Percentiles rank a stretch among this genome's conserved stretches.
phyloP scores from a whole-genome alignment of 164 flowering plant species.

The Stephania japonica region DNA sequence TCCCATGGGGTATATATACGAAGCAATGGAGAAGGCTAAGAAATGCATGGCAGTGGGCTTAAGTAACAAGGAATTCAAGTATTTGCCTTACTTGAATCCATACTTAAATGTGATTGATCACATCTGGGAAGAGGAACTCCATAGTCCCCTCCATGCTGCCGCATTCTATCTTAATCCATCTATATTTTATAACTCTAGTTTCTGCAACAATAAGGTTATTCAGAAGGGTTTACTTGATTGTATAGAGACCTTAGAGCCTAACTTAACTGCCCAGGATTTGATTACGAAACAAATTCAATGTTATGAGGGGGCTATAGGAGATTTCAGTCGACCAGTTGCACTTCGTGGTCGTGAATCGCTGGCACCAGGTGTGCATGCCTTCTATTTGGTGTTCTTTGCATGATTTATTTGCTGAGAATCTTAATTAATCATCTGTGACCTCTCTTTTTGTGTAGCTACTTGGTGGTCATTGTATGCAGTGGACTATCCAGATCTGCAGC shows the following conservation, averaged over 20 bases:
- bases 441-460: slow-evolving; percentile 26
- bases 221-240: slow-evolving; percentile 42
- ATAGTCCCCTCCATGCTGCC: slow-evolving; percentile 43
- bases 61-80: slow-evolving; percentile 25
- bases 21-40: slow-evolving; percentile 43
- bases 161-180: slow-evolving; percentile 41
- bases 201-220: slow-evolving; percentile 25
- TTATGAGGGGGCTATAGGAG: slow-evolving; percentile 39
- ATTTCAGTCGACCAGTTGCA: slow-evolving; percentile 39
- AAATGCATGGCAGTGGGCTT: slow-evolving; percentile 21
- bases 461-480: slow-evolving; percentile 47
- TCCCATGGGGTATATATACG: slow-evolving; percentile 40
- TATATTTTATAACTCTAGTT: slow-evolving; percentile 26
- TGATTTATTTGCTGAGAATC: neutral
- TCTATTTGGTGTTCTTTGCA: slow-evolving; percentile 7
- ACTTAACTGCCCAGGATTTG: slow-evolving; percentile 29
- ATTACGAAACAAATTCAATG: slow-evolving; percentile 29
- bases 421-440: neutral
- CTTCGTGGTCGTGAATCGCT: slow-evolving; percentile 31
- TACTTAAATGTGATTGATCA: slow-evolving; percentile 33
- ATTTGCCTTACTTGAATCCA: slow-evolving; percentile 21
- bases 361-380: slow-evolving; percentile 29
- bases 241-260: slow-evolving; percentile 37
- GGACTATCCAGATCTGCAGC: slow-evolving; percentile 32
- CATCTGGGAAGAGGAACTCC: slow-evolving; percentile 30